These are phyloP conservation scores for Tetragonia tetragonoides DNA, from an alignment of 148 eudicot species.

Conservation along the genomic window DNA sequence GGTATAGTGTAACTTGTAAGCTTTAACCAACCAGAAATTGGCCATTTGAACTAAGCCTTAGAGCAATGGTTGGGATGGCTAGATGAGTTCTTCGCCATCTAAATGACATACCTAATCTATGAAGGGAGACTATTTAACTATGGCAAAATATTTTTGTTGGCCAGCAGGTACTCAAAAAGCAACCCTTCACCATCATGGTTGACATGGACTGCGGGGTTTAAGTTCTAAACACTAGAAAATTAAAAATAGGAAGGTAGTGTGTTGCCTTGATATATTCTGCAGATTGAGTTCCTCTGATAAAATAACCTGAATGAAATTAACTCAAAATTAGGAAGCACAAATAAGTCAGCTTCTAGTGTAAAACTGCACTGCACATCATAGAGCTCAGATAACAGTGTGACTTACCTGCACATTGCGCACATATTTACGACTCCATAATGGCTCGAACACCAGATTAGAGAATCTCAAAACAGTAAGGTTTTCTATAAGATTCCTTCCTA, in stretches of 20 bases:
- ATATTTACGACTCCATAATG: constrained; percentile 38
- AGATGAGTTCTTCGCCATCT: not conserved
- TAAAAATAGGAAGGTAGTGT: not conserved
- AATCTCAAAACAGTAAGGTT: constrained; percentile 45
- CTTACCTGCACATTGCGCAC: constrained; percentile 36
- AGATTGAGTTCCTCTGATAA: constrained; percentile 27
- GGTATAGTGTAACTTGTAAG: not conserved
- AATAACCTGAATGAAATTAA: constrained; percentile 19
- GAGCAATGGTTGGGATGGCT: not conserved
- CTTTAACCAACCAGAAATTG: not conserved
- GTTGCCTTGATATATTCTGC: constrained; percentile 27
- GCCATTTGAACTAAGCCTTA: not conserved
- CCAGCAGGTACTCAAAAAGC: not conserved
- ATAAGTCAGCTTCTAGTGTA: not conserved
- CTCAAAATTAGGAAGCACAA: not conserved
- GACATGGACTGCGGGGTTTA: too few species aligned
- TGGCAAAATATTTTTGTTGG: not conserved
- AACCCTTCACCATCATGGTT: not conserved
- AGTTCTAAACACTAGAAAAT: not conserved
- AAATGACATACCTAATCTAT: not conserved
- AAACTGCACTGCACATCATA: not conserved
- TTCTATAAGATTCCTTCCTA: constrained; percentile 43
- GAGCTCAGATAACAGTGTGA: not conserved
- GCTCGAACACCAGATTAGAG: constrained; percentile 41
- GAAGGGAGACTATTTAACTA: not conserved